Evolutionary conservation across 1,284 basidiomycete species (phyloP).

Genomic region (Sporisorium graminicola): DNA sequence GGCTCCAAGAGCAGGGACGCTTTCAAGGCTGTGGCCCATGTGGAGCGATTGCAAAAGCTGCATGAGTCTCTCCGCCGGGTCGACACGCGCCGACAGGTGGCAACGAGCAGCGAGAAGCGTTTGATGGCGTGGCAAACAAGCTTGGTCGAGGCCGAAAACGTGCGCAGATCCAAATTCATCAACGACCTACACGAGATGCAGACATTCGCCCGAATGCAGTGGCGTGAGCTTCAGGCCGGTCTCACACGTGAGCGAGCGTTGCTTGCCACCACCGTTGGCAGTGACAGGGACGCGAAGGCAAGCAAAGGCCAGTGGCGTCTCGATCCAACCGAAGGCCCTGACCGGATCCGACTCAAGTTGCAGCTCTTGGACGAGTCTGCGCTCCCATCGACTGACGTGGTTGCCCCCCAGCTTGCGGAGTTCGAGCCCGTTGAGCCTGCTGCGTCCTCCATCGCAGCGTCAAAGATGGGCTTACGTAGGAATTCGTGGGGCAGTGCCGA

Average conservation of each 20-base stretch:
- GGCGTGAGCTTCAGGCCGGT: conserved; percentile 42
- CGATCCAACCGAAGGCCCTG: conserved; percentile 67
- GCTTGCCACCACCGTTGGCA: conserved; percentile 10
- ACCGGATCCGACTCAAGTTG: conserved; percentile 63
- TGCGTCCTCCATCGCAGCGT: conserved; percentile 1
- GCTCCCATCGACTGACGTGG: conserved; percentile 14
- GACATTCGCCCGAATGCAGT: conserved; percentile 46
- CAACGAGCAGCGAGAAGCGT: conserved; percentile 46
- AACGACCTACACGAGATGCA: conserved; percentile 60
- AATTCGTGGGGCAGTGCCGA: conserved; percentile 41
- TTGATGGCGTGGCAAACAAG: conserved; percentile 58
- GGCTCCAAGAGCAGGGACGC: conserved; percentile 51
- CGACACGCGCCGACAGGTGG: conserved; percentile 47
- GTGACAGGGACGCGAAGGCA: neutral
- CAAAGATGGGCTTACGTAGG: conserved; percentile 15
- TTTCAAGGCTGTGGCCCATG: conserved; percentile 52
- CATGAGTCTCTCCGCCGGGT: conserved; percentile 41
- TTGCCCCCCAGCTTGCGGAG: conserved; percentile 34
- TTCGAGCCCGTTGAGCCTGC: conserved; percentile 17
- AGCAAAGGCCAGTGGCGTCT: conserved; percentile 52
- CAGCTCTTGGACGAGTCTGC: conserved; percentile 41
- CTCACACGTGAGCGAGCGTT: conserved; percentile 50
- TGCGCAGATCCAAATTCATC: conserved; percentile 44
- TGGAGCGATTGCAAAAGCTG: conserved; percentile 56
- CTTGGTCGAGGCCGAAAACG: conserved; percentile 45